Evolutionary conservation across 345 rosid species (phyloP).

Genomic region (Brassica juncea): DNA sequence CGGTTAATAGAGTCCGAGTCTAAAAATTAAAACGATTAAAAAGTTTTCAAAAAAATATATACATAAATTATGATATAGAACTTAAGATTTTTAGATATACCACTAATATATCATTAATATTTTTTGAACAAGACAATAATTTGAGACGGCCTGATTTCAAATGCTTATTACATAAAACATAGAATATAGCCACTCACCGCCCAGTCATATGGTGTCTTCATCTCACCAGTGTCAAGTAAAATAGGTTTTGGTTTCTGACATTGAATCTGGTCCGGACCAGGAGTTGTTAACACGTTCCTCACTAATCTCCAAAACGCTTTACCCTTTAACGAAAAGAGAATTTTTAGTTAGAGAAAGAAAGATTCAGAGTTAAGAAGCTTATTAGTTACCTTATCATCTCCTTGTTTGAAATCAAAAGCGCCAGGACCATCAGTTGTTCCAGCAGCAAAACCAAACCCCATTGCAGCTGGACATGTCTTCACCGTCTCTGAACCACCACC

Average conservation of each 20-base stretch:
- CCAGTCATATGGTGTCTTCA: slow-evolving; percentile 96
- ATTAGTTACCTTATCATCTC: slow-evolving; percentile 72
- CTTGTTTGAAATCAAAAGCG: slow-evolving; percentile 98
- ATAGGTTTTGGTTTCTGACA: slow-evolving; percentile 95
- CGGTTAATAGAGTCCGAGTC: too few species aligned
- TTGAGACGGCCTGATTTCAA: background rate
- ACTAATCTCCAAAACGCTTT: slow-evolving; percentile 92
- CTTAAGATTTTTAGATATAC: too few species aligned
- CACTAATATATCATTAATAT: too few species aligned
- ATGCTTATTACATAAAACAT: background rate
- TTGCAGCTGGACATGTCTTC: slow-evolving; percentile 93
- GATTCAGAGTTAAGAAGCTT: slow-evolving; percentile 45
- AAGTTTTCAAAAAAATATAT: too few species aligned
- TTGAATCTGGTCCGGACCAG: slow-evolving; percentile 62
- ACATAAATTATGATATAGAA: too few species aligned
- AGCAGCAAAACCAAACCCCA: slow-evolving; percentile 98
- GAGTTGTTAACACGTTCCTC: slow-evolving; percentile 71
- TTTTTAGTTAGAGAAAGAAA: background rate
- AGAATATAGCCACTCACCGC: slow-evolving; percentile 61
- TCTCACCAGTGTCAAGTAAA: slow-evolving; percentile 97
- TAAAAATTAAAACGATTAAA: too few species aligned
- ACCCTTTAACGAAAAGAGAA: slow-evolving; percentile 49
- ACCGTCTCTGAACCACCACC: slow-evolving; percentile 70
- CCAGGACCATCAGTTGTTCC: slow-evolving; percentile 99
- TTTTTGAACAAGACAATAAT: background rate